These are phyloP conservation scores for Stagonosporopsis cucurbitacearum DNA, from an alignment of 2,329 filamentous ascomycete species.

Conservation along the genomic window DNA sequence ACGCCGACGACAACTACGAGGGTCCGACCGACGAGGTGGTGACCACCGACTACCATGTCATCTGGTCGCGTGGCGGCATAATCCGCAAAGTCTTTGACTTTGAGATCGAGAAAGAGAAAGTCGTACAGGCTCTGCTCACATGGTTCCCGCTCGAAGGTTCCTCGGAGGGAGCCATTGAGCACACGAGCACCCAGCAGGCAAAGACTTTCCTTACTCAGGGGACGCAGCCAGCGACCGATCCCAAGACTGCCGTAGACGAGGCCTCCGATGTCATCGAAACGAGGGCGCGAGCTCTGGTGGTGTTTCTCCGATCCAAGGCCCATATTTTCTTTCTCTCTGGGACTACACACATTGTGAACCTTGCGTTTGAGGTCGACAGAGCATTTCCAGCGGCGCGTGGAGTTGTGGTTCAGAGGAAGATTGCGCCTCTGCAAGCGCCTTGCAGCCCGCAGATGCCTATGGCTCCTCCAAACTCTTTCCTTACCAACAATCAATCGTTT, in stretches of 20 bases:
- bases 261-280: conserved; percentile 31
- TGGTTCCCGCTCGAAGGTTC: conserved; percentile 68
- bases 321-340: conserved; percentile 92
- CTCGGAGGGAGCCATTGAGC: conserved; percentile 19
- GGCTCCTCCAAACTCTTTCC: conserved; percentile 84
- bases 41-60: conserved; percentile 74
- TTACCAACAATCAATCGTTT: conserved; percentile 54
- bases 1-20: conserved; percentile 53
- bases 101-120: conserved; percentile 81
- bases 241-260: conserved; percentile 28
- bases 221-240: conserved; percentile 42
- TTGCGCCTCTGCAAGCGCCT: conserved; percentile 54
- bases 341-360: conserved; percentile 84
- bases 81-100: conserved; percentile 88
- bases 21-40: conserved; percentile 78
- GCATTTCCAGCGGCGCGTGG: conserved; percentile 84
- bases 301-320: conserved; percentile 90
- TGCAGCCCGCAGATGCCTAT: conserved; percentile 52
- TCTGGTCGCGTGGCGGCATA: conserved; percentile 87
- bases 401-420: conserved; percentile 83
- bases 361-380: conserved; percentile 92
- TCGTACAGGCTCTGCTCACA: conserved; percentile 86
- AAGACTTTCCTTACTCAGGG: conserved; percentile 41
- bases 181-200: conserved; percentile 22
- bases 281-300: conserved; percentile 71